Evolutionary conservation across 345 rosid species (phyloP).

Genomic region (Cardamine chenopodiifolia): DNA sequence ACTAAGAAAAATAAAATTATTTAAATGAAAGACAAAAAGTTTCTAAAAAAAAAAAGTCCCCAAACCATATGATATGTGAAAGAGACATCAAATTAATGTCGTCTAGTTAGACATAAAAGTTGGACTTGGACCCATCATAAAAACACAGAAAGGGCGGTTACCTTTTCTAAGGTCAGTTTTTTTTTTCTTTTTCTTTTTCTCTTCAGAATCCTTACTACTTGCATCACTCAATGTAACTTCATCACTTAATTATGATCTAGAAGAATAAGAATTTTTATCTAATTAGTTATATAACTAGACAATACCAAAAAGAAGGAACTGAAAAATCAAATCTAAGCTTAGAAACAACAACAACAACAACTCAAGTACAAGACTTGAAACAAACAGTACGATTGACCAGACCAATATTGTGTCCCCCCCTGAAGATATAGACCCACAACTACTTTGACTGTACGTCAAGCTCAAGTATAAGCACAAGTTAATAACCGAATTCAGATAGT

Average conservation of each 20-base stretch:
- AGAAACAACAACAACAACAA: constrained; percentile 20
- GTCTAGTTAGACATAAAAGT: constrained; percentile 44
- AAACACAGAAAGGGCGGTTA: constrained; percentile 44
- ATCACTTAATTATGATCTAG: constrained; percentile 19
- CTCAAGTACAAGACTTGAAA: constrained; percentile 34
- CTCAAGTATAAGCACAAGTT: background rate
- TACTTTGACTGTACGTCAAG: constrained; percentile 38
- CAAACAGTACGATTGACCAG: constrained; percentile 44
- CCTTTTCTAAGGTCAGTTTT: constrained; percentile 41
- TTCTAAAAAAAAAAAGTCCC: constrained; percentile 22
- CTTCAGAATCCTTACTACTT: constrained; percentile 14
- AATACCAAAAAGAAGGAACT: background rate
- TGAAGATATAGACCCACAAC: constrained; percentile 28
- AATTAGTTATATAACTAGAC: background rate
- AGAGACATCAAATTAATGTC: constrained; percentile 47
- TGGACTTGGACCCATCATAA: constrained; percentile 48
- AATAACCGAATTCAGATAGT: constrained; percentile 1
- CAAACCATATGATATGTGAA: constrained; percentile 45
- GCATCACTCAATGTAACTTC: constrained; percentile 5
- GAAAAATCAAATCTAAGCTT: constrained; percentile 34
- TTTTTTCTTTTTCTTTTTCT: background rate
- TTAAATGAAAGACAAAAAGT: constrained; percentile 44
- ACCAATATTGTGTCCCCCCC: constrained; percentile 52
- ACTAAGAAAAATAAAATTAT: constrained; percentile 28
- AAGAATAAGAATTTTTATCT: background rate